Evolutionary conservation across 148 eudicot species (phyloP).

Genomic region (Fagopyrum homotropicum): DNA sequence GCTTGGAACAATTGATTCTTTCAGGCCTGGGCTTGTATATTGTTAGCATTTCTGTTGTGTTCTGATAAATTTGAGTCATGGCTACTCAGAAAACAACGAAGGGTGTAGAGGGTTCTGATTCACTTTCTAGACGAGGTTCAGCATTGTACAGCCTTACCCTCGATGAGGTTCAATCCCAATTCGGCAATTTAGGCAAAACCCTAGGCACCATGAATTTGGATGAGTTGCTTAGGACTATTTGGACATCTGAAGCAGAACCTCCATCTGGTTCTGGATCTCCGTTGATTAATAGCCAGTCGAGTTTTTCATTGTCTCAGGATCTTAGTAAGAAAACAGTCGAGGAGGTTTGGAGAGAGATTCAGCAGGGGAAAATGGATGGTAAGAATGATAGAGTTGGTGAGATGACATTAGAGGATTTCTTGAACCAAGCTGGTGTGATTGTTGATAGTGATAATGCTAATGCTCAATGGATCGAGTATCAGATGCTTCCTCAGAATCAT

Average conservation of each 20-base stretch:
- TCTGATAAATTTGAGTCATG: neutral
- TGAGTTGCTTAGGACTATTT: constrained; percentile 73
- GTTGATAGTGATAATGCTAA: constrained; percentile 21
- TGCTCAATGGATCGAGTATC: neutral
- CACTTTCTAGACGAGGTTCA: constrained; percentile 56
- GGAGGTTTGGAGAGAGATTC: constrained; percentile 85
- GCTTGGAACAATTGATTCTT: neutral
- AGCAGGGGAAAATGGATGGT: constrained; percentile 37
- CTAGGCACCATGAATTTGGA: constrained; percentile 89
- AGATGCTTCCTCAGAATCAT: constrained; percentile 33
- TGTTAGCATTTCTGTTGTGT: neutral
- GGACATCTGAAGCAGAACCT: constrained; percentile 30
- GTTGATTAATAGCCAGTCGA: constrained; percentile 42
- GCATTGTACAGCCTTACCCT: constrained; percentile 75
- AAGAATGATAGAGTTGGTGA: constrained; percentile 37
- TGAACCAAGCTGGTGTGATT: constrained; percentile 72
- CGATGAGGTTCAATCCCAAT: constrained; percentile 82
- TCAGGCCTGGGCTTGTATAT: neutral
- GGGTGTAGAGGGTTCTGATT: constrained; percentile 18
- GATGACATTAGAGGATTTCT: constrained; percentile 90
- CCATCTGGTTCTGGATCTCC: constrained; percentile 18
- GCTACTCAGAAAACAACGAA: neutral
- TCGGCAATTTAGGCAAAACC: constrained; percentile 88
- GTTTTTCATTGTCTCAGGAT: constrained; percentile 51
- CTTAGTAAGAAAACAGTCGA: constrained; percentile 83